phyloP scores from a whole-genome alignment of 1,284 basidiomycete species.

The Paramarasmius palmivorus region DNA sequence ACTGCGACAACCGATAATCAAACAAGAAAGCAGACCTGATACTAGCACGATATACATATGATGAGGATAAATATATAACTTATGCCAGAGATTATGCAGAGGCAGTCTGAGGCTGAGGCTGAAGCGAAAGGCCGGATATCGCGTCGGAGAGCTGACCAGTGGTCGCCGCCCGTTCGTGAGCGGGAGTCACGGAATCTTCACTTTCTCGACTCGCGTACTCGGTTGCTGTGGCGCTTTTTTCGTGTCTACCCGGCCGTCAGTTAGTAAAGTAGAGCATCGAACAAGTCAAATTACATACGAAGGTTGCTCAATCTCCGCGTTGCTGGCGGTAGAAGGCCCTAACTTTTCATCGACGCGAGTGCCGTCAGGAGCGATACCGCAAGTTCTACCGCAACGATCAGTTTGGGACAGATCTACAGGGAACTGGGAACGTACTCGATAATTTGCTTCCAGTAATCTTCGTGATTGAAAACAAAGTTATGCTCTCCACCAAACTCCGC shows the following conservation, averaged over 20 bases:
- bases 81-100: too few relatives aligned
- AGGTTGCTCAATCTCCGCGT: background rate
- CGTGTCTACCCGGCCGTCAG: background rate
- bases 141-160: too few relatives aligned
- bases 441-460: conserved; percentile 79
- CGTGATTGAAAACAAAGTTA: conserved; percentile 76
- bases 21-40: too few relatives aligned
- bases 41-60: too few relatives aligned
- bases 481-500: conserved; percentile 81
- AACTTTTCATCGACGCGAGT: conserved; percentile 37
- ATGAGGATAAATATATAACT: too few relatives aligned
- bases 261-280: background rate
- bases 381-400: conserved; percentile 39
- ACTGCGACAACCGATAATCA: too few relatives aligned
- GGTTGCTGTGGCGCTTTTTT: background rate
- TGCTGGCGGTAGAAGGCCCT: background rate
- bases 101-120: too few relatives aligned
- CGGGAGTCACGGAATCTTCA: background rate
- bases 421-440: conserved; percentile 49
- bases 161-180: background rate
- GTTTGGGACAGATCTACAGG: background rate
- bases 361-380: conserved; percentile 62
- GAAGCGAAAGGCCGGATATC: too few relatives aligned
- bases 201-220: background rate
- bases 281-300: background rate